Evolutionary conservation across 176 grass and related monocot genomes (phyloP).

Genomic region (Ensete glaucum): DNA sequence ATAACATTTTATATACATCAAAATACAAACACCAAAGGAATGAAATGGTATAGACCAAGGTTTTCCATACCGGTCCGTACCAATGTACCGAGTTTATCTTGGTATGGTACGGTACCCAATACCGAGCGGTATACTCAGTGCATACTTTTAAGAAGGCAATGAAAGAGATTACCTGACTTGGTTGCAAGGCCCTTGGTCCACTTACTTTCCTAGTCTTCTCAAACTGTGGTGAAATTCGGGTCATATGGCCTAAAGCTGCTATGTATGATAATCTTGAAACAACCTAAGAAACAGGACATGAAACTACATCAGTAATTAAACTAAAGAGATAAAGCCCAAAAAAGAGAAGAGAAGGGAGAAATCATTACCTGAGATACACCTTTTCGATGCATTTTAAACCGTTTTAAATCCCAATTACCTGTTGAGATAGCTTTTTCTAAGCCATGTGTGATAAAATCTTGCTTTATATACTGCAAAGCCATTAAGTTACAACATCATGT

Average conservation of each 20-base stretch:
- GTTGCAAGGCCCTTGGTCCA: constrained; percentile 94
- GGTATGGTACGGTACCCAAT: too few relatives aligned
- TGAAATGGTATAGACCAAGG: not conserved
- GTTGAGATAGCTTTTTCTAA: constrained; percentile 87
- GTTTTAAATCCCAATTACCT: constrained; percentile 92
- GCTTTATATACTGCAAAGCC: constrained; percentile 26
- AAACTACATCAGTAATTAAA: not conserved
- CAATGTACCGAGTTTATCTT: too few relatives aligned
- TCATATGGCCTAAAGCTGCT: constrained; percentile 89
- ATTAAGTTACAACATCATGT: not conserved
- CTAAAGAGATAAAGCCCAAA: not conserved
- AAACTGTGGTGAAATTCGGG: constrained; percentile 94
- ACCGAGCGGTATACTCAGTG: too few relatives aligned
- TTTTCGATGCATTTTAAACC: constrained; percentile 93
- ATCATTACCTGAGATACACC: constrained; percentile 84
- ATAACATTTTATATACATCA: constrained; percentile 2
- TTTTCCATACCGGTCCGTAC: too few relatives aligned
- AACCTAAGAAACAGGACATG: constrained; percentile 39
- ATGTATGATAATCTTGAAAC: constrained; percentile 90
- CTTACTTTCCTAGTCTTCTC: constrained; percentile 98
- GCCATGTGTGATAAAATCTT: constrained; percentile 44
- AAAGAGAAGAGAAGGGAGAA: constrained; percentile 9
- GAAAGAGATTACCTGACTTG: constrained; percentile 61
- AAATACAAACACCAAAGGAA: not conserved
- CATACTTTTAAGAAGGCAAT: not conserved